phyloP scores from a whole-genome alignment of 2,329 filamentous ascomycete species.

The Myotisia sp. region DNA sequence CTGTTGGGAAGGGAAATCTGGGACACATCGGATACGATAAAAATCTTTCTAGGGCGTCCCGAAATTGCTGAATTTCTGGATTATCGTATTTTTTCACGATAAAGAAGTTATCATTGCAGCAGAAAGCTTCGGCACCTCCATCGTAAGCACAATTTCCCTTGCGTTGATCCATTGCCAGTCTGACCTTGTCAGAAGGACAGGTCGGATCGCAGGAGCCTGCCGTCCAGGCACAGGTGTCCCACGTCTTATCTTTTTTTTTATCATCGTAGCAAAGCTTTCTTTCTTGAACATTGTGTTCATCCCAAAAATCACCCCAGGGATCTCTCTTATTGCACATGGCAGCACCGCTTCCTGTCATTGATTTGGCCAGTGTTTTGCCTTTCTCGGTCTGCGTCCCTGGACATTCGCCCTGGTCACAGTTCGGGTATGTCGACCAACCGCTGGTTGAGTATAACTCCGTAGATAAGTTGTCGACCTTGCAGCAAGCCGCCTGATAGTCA shows the following conservation, averaged over 20 bases:
- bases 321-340: neutral
- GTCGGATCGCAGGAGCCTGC: neutral
- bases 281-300: neutral
- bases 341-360: neutral
- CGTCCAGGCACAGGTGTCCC: neutral
- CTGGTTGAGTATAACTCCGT: neutral
- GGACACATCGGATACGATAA: neutral
- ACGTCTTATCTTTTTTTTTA: neutral
- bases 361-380: neutral
- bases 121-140: neutral
- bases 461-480: neutral
- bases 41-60: neutral
- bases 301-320: neutral
- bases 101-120: neutral
- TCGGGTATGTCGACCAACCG: neutral
- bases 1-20: neutral
- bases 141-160: neutral
- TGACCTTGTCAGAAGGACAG: neutral
- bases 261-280: neutral
- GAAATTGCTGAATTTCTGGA: neutral
- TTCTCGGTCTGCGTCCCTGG: neutral
- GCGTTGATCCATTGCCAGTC: slow-evolving; percentile 1
- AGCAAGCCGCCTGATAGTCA: slow-evolving; percentile 5
- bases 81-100: neutral
- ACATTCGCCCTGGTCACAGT: neutral